These are phyloP conservation scores for Flaveria bidentis DNA, from an alignment of 129 eudicot genomes.

Conservation along the genomic window DNA sequence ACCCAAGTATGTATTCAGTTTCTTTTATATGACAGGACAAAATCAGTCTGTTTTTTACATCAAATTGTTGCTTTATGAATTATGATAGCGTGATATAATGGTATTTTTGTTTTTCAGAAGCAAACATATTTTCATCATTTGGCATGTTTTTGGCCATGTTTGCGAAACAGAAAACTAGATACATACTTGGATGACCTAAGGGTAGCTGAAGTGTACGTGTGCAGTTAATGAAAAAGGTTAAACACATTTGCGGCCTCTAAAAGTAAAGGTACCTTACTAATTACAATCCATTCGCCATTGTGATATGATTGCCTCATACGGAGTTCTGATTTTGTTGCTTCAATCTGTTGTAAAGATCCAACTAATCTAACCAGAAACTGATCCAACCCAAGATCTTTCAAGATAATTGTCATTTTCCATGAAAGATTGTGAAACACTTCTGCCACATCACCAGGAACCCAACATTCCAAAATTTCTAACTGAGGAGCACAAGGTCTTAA, in stretches of 20 bases:
- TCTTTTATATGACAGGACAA: background rate
- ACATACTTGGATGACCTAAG: background rate
- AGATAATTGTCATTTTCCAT: conserved; percentile 66
- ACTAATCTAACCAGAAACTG: conserved; percentile 56
- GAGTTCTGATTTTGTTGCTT: conserved; percentile 33
- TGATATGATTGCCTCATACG: conserved; percentile 54
- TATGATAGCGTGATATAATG: background rate
- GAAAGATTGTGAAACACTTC: conserved; percentile 67
- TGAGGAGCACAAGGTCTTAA: conserved; percentile 73
- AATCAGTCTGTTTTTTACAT: background rate
- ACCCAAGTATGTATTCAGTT: background rate
- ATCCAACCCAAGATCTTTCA: conserved; percentile 40
- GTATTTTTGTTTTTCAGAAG: too few species aligned
- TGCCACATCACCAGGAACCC: conserved; percentile 63
- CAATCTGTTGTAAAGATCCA: conserved; percentile 49
- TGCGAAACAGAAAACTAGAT: background rate
- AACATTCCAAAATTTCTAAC: conserved; percentile 38
- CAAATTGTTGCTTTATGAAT: background rate
- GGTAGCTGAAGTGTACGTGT: background rate
- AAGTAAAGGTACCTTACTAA: conserved; percentile 12
- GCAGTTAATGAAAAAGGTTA: background rate
- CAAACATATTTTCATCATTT: background rate
- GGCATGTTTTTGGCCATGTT: background rate
- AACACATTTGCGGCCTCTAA: background rate
- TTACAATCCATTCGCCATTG: conserved; percentile 25